phyloP scores from a whole-genome alignment of 2,329 filamentous ascomycete species.

The Talaromyces atroroseus region DNA sequence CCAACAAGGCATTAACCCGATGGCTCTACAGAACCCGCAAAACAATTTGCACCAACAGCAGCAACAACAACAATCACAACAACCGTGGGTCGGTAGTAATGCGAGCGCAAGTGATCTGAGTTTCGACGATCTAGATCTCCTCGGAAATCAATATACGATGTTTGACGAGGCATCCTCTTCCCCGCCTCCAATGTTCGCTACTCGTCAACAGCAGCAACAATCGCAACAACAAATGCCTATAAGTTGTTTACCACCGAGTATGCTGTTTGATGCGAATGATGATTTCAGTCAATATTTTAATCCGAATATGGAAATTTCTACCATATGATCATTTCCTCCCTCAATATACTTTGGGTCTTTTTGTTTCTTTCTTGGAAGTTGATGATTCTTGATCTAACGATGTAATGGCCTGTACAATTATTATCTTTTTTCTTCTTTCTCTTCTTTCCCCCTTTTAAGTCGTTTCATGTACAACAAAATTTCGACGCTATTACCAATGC shows the following conservation, averaged over 20 bases:
- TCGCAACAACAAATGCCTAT: slow-evolving; percentile 23
- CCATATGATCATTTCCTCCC: slow-evolving; percentile 23
- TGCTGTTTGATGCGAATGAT: slow-evolving; percentile 29
- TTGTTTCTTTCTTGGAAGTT: slow-evolving; percentile 13
- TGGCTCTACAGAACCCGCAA: slow-evolving; percentile 25
- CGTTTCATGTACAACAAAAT: neutral
- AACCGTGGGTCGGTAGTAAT: neutral
- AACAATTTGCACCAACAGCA: slow-evolving; percentile 19
- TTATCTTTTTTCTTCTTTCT: neutral
- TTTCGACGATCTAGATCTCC: slow-evolving; percentile 13
- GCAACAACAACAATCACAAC: neutral
- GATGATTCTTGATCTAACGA: neutral
- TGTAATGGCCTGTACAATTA: slow-evolving; percentile 5
- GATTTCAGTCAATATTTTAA: slow-evolving; percentile 39
- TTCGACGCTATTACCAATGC: neutral
- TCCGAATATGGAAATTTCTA: slow-evolving; percentile 35
- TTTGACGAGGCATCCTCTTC: slow-evolving; percentile 27
- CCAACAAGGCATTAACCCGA: slow-evolving; percentile 33
- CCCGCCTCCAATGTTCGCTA: slow-evolving; percentile 29
- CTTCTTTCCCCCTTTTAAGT: neutral
- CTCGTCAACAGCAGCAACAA: neutral
- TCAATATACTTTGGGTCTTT: slow-evolving; percentile 26
- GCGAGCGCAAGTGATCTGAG: neutral
- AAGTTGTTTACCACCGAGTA: slow-evolving; percentile 27
- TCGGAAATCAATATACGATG: slow-evolving; percentile 10